Conservation (phyloP, 208 protist species). For the Endotrypanum monterogeii region DNA sequence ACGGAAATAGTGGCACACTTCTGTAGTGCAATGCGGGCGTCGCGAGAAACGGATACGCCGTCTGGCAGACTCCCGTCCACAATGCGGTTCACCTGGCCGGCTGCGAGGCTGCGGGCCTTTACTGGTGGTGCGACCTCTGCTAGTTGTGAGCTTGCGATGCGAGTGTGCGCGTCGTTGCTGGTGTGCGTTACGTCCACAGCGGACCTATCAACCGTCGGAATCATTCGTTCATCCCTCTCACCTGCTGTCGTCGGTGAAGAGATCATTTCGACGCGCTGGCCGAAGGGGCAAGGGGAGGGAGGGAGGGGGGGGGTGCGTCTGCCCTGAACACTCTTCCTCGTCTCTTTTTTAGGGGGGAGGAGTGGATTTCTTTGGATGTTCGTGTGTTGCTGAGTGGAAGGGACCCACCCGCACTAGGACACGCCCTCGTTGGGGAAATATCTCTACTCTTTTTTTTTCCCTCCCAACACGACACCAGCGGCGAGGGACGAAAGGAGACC, state of each 20-base stretch:
- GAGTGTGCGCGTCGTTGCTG: neutral
- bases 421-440: no score
- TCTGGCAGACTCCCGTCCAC: slow-evolving; percentile 56
- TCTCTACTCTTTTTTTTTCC: no score
- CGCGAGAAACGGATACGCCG: slow-evolving; percentile 64
- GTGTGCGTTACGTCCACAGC: neutral
- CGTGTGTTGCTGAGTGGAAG: no score
- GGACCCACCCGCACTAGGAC: no score
- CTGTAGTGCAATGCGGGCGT: slow-evolving; percentile 74
- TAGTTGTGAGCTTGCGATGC: neutral
- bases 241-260: neutral
- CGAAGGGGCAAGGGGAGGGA: no score
- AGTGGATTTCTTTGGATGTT: no score
- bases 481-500: no score
- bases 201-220: neutral
- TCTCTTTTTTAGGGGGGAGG: no score
- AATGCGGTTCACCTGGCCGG: slow-evolving; percentile 73
- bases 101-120: slow-evolving; percentile 51
- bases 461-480: no score
- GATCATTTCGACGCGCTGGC: no score
- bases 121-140: neutral
- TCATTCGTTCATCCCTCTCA: neutral
- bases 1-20: slow-evolving; percentile 76
- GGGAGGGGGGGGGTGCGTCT: no score
- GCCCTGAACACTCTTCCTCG: no score